Base-by-base conservation (phyloP, 495 filamentous ascomycete species). In the Penicillium atrosanguineum region DNA sequence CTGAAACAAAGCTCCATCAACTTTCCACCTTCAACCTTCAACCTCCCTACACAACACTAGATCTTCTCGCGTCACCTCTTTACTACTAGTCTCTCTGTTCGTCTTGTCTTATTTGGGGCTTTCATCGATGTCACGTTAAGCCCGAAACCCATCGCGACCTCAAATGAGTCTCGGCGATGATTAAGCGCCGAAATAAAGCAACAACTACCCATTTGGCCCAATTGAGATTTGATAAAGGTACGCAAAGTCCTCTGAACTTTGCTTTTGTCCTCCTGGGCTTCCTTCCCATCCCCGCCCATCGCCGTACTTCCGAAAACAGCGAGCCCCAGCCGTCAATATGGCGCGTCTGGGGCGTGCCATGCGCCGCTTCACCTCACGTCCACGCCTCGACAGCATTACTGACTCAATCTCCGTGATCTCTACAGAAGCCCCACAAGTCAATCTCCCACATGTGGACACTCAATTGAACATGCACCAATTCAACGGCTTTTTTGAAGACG, bases 381-480 rank as follows among this genome's bases (percentile, higher is more conserved):
- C 42, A 16, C 45, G 42, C n/a, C 56, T 59, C 37, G 4, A 39
- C 18, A 21, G 23, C 46, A 50, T 31, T 37, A 31, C 56, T 53
- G 50, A 53, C 42, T 41, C 41, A 8, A 16, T 42, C 9, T 41
- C 45, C 44, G 4, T 37, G 26, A 46, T 53, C 38, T 14, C 45
- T 45, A 46, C 58, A 57, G 57, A 62, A 49, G 57, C 69, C 38
- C 74, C 73, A 41, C 70, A 69, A 59, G 59, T 78, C 50, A 74
- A 67, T 50, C 61, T 78, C 36, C 68, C 66, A 25, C 68, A 69
- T 67, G 70, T 78, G 63, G 74, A 76, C 49, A 70, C 74, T 12
- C 60, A 67, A 40, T 57, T 78, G 59, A 75, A 78, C 47, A 78
- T 78, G 73, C 68, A 75, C 61, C 71, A 72, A 53, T 64, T 67